Conservation (phyloP, 192 early-diverging fungal species). For the Obelidium mucronatum region DNA sequence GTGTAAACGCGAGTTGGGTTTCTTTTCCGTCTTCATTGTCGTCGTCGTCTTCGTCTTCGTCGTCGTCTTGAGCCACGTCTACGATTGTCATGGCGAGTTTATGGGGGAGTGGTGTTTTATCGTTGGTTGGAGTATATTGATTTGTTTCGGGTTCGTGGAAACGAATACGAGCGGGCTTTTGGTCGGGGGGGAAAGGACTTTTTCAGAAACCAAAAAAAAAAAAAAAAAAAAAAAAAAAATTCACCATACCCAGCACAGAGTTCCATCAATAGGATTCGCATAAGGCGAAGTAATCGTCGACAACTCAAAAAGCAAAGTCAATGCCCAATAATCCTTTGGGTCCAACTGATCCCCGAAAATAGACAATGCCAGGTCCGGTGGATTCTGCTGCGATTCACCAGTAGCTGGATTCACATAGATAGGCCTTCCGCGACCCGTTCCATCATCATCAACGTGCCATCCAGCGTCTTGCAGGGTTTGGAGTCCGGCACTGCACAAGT, state of each 20-base stretch:
- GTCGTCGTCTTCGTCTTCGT: constrained; percentile 35
- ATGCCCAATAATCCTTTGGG: constrained; percentile 30
- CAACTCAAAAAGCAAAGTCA: constrained; percentile 37
- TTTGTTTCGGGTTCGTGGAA: constrained; percentile 38
- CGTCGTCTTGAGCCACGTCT: constrained; percentile 40
- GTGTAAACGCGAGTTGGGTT: constrained; percentile 24
- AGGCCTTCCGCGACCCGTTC: constrained; percentile 33
- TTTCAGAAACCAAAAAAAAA: neutral
- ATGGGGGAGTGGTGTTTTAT: constrained; percentile 28
- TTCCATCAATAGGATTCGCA: constrained; percentile 38
- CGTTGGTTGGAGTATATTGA: constrained; percentile 13
- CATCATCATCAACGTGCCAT: constrained; percentile 43
- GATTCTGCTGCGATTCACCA: constrained; percentile 30
- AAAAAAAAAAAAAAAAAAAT: neutral
- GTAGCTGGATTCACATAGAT: constrained; percentile 35
- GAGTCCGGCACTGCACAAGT: constrained; percentile 19
- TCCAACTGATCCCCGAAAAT: neutral
- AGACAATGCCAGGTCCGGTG: constrained; percentile 19
- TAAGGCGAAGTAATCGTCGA: constrained; percentile 34
- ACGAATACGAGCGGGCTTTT: constrained; percentile 36
- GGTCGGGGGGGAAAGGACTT: neutral
- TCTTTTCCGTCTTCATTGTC: constrained; percentile 8
- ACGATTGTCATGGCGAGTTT: constrained; percentile 39
- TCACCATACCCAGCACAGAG: constrained; percentile 27
- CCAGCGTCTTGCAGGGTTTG: constrained; percentile 15